Conservation (phyloP, 345 rosid genomes). For the Gossypium raimondii region DNA sequence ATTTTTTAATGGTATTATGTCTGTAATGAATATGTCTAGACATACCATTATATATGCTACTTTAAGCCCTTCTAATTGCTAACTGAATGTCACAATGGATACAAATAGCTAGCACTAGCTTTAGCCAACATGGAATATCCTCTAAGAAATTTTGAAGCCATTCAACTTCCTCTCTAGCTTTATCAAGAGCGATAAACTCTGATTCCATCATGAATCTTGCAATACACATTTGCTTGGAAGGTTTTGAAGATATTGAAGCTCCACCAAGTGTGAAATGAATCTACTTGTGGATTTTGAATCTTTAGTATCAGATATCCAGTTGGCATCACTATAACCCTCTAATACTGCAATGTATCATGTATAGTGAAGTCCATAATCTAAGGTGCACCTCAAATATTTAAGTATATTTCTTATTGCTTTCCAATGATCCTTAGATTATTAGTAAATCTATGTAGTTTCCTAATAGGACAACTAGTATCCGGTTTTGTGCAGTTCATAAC, state of each 20-base stretch:
- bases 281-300: too few species aligned
- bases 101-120: neutral
- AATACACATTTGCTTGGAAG: neutral
- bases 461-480: too few species aligned
- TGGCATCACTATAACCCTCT: neutral
- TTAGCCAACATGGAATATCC: neutral
- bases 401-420: neutral
- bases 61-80: neutral
- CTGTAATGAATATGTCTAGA: neutral
- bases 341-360: neutral
- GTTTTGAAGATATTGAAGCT: too few species aligned
- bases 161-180: neutral
- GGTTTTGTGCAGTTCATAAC: neutral
- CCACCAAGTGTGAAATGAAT: neutral
- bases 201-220: neutral
- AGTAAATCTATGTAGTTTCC: too few species aligned
- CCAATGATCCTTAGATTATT: neutral
- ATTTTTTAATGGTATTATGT: too few species aligned
- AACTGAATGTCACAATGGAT: neutral
- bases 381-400: neutral
- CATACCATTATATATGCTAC: neutral
- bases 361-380: neutral
- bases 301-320: too few species aligned
- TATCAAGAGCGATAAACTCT: neutral
- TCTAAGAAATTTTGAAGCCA: neutral